Evolutionary conservation across 768 basidiomycete species (phyloP).

Genomic region (Chalciporus piperatus): DNA sequence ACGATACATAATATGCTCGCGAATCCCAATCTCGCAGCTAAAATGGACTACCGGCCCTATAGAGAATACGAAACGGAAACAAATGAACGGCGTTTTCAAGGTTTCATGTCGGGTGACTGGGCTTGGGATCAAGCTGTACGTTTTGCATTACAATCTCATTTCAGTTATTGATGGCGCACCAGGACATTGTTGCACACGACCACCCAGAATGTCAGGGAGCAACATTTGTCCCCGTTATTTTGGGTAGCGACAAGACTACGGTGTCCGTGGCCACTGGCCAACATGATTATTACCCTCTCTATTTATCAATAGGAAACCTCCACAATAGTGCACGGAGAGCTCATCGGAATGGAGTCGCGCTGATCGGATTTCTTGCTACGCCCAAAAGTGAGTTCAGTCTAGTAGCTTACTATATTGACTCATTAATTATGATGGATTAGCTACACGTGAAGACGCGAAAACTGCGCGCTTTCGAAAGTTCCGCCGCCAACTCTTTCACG

Average conservation of each 20-base stretch:
- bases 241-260: conserved; percentile 16
- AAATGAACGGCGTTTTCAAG: neutral
- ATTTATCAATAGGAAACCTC: conserved; percentile 15
- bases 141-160: neutral
- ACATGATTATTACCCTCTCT: conserved; percentile 14
- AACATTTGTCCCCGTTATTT: conserved; percentile 10
- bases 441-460: conserved; percentile 7
- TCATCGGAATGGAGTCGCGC: conserved; percentile 2
- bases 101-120: conserved; percentile 16
- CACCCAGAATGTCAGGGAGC: conserved; percentile 10
- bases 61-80: neutral
- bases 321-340: conserved; percentile 6
- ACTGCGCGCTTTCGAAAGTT: neutral
- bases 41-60: conserved; percentile 18
- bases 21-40: conserved; percentile 12
- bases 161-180: neutral
- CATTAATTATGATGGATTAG: neutral
- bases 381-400: conserved; percentile 28
- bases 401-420: neutral
- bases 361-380: conserved; percentile 27
- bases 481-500: neutral
- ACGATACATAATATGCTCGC: neutral
- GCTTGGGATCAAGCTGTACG: conserved; percentile 7
- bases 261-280: conserved; percentile 14
- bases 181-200: conserved; percentile 22